These are phyloP conservation scores for Quercus tomentella DNA, from an alignment of 331 rosid species.

Conservation along the genomic window DNA sequence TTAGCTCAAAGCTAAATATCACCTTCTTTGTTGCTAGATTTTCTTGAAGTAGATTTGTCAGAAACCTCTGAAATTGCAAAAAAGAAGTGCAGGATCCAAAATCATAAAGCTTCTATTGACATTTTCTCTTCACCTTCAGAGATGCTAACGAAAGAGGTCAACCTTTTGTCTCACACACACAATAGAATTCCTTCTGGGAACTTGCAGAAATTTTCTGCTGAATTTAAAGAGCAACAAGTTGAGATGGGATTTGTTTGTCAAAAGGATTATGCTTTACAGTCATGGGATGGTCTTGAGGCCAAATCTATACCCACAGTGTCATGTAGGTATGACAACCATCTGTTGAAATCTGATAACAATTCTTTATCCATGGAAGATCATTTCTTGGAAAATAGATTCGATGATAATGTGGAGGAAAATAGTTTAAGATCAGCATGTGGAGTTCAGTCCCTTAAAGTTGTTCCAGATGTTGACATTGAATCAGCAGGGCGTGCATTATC, in stretches of 20 bases:
- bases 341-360: conserved; percentile 24
- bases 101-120: conserved; percentile 34
- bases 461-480: conserved; percentile 23
- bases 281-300: conserved; percentile 37
- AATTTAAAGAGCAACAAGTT: conserved; percentile 32
- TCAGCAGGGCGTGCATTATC: conserved; percentile 29
- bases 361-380: conserved; percentile 29
- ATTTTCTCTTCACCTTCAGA: conserved; percentile 37
- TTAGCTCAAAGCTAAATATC: background rate
- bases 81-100: conserved; percentile 28
- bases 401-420: conserved; percentile 28
- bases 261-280: conserved; percentile 33
- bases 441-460: conserved; percentile 34
- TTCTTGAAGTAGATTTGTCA: conserved; percentile 42
- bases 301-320: conserved; percentile 32
- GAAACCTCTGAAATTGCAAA: conserved; percentile 9
- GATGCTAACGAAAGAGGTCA: conserved; percentile 42
- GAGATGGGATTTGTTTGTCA: conserved; percentile 28
- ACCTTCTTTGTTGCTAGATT: conserved; percentile 24
- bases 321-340: conserved; percentile 17
- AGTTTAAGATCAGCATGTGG: conserved; percentile 35
- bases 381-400: conserved; percentile 30
- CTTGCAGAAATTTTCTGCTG: conserved; percentile 20
- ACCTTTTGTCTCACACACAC: conserved; percentile 20
- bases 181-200: conserved; percentile 25